Conservation (phyloP, 257 asterid genomes). For the Lycium ferocissimum region DNA sequence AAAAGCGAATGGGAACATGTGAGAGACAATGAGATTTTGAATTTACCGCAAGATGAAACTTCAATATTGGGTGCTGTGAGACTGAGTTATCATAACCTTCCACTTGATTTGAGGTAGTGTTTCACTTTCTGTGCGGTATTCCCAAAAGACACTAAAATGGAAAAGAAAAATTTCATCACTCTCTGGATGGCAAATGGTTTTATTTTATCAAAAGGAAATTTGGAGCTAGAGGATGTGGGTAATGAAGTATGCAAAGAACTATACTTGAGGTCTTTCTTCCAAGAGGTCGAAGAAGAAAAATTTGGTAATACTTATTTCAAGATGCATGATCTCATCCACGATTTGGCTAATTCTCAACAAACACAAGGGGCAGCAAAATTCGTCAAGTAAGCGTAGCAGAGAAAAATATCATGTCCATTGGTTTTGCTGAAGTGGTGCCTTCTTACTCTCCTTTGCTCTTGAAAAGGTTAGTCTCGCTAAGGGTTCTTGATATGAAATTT, state of each 20-base stretch:
- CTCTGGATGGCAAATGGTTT: conserved; percentile 42
- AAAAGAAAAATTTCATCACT: conserved; percentile 27
- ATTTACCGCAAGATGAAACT: conserved; percentile 36
- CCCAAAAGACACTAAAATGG: conserved; percentile 31
- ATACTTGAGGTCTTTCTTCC: conserved; percentile 32
- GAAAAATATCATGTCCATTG: conserved; percentile 14
- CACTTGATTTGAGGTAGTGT: conserved; percentile 35
- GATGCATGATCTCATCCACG: conserved; percentile 42
- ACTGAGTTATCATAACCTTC: conserved; percentile 47
- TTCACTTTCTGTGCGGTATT: conserved; percentile 43
- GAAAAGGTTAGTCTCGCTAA: background rate
- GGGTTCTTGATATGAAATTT: conserved; percentile 23
- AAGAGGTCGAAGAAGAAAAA: conserved; percentile 10
- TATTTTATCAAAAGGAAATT: conserved; percentile 30
- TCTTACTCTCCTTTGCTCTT: conserved; percentile 7
- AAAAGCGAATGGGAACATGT: conserved; percentile 41
- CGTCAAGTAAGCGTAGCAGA: background rate
- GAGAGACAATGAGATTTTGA: conserved; percentile 40
- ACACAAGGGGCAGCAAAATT: conserved; percentile 1
- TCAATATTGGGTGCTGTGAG: conserved; percentile 36
- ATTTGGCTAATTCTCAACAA: conserved; percentile 32
- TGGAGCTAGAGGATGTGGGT: conserved; percentile 41
- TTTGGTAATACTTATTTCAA: conserved; percentile 10
- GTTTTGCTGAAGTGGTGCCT: background rate
- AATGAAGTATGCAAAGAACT: conserved; percentile 40